Evolutionary conservation across 2,329 filamentous ascomycete genomes (phyloP).

Genomic region (Neonectria magnoliae): DNA sequence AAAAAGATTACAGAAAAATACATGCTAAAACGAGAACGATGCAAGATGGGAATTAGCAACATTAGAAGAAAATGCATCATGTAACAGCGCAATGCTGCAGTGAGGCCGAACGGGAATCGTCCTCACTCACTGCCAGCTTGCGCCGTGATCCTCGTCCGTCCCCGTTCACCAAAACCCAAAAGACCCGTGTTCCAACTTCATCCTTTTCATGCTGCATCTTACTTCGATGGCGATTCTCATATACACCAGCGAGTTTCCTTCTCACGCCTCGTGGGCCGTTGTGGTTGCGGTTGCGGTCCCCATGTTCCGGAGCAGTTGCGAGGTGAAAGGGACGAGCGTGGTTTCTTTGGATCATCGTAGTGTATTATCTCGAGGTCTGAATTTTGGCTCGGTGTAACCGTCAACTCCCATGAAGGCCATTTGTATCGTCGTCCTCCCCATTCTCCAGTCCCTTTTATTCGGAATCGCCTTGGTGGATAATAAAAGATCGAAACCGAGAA

Average conservation of each 20-base stretch:
- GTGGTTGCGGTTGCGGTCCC: background rate
- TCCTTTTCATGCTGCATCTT: background rate
- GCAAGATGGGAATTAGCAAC: conserved; percentile 19
- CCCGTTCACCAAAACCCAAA: background rate
- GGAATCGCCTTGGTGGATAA: conserved; percentile 30
- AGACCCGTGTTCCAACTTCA: background rate
- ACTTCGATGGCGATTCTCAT: background rate
- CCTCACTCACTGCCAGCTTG: background rate
- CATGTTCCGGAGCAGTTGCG: background rate
- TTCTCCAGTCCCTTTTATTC: conserved; percentile 34
- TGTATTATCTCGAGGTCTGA: conserved; percentile 52
- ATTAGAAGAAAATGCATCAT: conserved; percentile 15
- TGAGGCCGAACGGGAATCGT: background rate
- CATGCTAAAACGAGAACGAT: conserved; percentile 20
- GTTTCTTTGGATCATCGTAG: conserved; percentile 48
- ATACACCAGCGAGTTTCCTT: background rate
- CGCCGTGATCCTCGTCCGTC: background rate
- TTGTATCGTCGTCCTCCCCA: conserved; percentile 35
- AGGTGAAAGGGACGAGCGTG: conserved; percentile 14
- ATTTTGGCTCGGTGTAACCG: conserved; percentile 47
- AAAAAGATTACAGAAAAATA: conserved; percentile 17
- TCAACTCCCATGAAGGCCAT: conserved; percentile 42
- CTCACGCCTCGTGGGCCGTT: background rate
- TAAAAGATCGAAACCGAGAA: conserved; percentile 32
- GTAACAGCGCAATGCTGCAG: background rate